phyloP scores from a whole-genome alignment of 2,329 filamentous ascomycete species.

The Trichoderma sp. region DNA sequence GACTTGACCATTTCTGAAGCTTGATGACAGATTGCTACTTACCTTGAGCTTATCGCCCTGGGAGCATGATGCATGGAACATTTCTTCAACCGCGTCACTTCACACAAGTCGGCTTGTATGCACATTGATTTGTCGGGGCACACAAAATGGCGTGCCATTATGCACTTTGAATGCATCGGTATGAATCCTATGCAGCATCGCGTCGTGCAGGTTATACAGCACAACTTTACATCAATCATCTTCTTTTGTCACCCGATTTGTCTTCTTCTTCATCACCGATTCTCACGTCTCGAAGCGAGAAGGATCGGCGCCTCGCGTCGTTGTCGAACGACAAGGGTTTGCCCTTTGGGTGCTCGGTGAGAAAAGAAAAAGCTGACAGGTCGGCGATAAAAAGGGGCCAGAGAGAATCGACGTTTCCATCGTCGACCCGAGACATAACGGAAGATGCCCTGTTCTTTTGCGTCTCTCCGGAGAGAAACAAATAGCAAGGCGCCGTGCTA shows the following conservation, averaged over 20 bases:
- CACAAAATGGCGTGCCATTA: background rate
- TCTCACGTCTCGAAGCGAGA: conserved; percentile 45
- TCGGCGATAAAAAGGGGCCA: conserved; percentile 55
- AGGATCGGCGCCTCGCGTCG: conserved; percentile 41
- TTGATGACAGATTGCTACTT: too few species aligned
- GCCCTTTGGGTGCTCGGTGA: conserved; percentile 69
- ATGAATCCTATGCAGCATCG: conserved; percentile 30
- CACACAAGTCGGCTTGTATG: background rate
- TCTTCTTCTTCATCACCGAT: conserved; percentile 60
- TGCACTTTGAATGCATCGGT: background rate
- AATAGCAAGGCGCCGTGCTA: too few species aligned
- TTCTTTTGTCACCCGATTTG: conserved; percentile 36
- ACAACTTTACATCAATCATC: conserved; percentile 67
- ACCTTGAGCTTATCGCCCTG: too few species aligned
- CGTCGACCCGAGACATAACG: too few species aligned
- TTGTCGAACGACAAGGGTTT: conserved; percentile 44
- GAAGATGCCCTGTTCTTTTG: background rate
- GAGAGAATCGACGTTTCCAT: too few species aligned
- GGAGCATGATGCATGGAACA: too few species aligned
- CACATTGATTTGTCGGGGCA: background rate
- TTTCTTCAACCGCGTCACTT: background rate
- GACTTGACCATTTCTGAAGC: too few species aligned
- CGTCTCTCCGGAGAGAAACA: background rate
- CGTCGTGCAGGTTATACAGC: conserved; percentile 51
- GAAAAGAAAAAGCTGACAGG: conserved; percentile 73